phyloP scores from a whole-genome alignment of 257 asterid genomes.

The Primulina huaijiensis region DNA sequence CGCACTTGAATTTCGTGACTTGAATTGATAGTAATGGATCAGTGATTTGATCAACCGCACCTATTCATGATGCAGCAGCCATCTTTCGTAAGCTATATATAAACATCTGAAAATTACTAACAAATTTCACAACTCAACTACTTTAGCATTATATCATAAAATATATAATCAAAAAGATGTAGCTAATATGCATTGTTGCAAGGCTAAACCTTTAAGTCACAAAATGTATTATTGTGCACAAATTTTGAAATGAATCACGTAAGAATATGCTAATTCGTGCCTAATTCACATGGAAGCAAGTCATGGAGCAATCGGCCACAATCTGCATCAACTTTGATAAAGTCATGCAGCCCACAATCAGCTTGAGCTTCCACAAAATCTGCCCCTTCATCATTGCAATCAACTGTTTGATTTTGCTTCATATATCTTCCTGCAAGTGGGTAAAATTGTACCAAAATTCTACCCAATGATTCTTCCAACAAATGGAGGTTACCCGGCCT shows the following conservation, averaged over 20 bases:
- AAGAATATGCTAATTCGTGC: not conserved
- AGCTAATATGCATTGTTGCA: no score
- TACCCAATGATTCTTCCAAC: constrained; percentile 20
- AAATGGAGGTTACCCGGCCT: no score
- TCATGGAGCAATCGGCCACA: constrained; percentile 9
- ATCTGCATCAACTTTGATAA: not conserved
- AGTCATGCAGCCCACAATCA: constrained; percentile 9
- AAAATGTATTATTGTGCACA: no score
- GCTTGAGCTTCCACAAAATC: constrained; percentile 9
- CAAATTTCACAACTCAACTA: no score
- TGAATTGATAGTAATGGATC: constrained; percentile 25
- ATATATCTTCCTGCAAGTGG: constrained; percentile 26
- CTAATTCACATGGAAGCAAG: constrained; percentile 19
- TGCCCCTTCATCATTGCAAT: constrained; percentile 28
- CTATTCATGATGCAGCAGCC: no score
- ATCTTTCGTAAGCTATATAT: no score
- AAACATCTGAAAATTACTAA: no score
- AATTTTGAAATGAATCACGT: no score
- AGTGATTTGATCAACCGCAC: constrained; percentile 15
- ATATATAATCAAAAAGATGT: no score
- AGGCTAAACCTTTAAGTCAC: no score
- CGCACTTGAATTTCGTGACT: constrained; percentile 31
- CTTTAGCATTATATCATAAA: no score
- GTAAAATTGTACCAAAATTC: constrained; percentile 13
- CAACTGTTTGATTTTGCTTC: constrained; percentile 9